These are phyloP conservation scores for Ajuga chamaepitys DNA, from an alignment of 257 asterid species.

Conservation along the genomic window DNA sequence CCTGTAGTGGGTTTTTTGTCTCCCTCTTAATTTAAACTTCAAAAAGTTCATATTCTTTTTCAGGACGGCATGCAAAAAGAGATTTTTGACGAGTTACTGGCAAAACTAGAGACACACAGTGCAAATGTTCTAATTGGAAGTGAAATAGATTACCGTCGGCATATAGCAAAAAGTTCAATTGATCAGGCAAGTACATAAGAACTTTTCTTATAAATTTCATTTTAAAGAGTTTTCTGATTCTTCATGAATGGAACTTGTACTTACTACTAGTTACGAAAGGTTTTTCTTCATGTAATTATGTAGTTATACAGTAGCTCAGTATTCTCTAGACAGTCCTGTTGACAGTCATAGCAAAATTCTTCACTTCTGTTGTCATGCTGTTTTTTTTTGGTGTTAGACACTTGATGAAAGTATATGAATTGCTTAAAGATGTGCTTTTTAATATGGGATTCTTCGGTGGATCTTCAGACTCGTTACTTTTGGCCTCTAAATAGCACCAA, in stretches of 20 bases:
- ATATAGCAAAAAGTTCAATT: slow-evolving; percentile 55
- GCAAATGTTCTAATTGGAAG: slow-evolving; percentile 71
- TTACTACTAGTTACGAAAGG: not conserved
- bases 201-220: not conserved
- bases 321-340: not conserved
- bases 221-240: not conserved
- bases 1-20: not conserved
- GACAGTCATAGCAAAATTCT: not conserved
- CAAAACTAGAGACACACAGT: slow-evolving; percentile 65
- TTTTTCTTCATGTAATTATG: not conserved
- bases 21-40: too few species aligned
- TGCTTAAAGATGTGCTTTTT: slow-evolving; percentile 1
- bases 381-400: not conserved
- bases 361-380: not conserved
- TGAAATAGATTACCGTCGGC: slow-evolving; percentile 91
- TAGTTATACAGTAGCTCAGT: not conserved
- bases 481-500: slow-evolving; percentile 68
- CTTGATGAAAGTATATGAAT: slow-evolving; percentile 2
- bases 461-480: slow-evolving; percentile 61
- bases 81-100: slow-evolving; percentile 64
- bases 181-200: slow-evolving; percentile 57
- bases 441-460: slow-evolving; percentile 13
- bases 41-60: not conserved
- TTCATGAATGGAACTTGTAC: not conserved
- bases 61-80: slow-evolving; percentile 99